phyloP scores from a whole-genome alignment of 345 rosid species.

The Populus alba region DNA sequence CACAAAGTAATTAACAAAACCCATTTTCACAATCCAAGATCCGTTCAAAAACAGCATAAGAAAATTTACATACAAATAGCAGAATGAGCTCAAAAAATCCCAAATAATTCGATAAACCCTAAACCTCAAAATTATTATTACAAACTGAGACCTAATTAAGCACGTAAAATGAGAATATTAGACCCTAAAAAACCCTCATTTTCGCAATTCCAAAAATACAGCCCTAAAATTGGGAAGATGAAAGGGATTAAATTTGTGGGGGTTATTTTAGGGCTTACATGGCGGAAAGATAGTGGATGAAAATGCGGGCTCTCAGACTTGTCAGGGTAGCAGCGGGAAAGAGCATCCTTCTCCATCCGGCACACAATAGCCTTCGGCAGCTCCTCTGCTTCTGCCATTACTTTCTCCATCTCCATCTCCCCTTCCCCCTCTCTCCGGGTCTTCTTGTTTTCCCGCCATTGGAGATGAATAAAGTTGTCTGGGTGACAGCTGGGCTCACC shows the following conservation, averaged over 20 bases:
- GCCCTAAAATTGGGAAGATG: not conserved
- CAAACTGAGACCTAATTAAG: not conserved
- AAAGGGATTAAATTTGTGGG: not conserved
- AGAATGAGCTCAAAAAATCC: not conserved
- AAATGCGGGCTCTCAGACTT: constrained; percentile 60
- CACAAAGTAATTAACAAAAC: not conserved
- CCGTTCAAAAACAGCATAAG: too few species aligned
- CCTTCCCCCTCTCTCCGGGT: not conserved
- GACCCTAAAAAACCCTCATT: not conserved
- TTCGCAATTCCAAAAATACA: not conserved
- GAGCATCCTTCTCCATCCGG: constrained; percentile 85
- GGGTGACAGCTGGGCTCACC: not conserved
- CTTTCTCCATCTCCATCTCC: constrained; percentile 44
- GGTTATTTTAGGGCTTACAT: constrained; percentile 35
- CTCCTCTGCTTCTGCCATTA: constrained; percentile 60
- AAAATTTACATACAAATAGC: not conserved
- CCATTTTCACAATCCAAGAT: not conserved
- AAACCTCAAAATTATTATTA: not conserved
- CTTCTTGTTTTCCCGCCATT: not conserved
- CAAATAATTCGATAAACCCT: not conserved
- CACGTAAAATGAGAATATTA: not conserved
- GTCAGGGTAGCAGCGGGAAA: constrained; percentile 64
- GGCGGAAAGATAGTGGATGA: constrained; percentile 74
- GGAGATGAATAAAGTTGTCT: not conserved
- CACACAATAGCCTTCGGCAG: constrained; percentile 81